A percentile compares a stretch with the other conserved stretches of the same genome.
These are phyloP conservation scores for Blastobotrys americana DNA, from an alignment of 805 yeast species.

Conservation along the genomic window DNA sequence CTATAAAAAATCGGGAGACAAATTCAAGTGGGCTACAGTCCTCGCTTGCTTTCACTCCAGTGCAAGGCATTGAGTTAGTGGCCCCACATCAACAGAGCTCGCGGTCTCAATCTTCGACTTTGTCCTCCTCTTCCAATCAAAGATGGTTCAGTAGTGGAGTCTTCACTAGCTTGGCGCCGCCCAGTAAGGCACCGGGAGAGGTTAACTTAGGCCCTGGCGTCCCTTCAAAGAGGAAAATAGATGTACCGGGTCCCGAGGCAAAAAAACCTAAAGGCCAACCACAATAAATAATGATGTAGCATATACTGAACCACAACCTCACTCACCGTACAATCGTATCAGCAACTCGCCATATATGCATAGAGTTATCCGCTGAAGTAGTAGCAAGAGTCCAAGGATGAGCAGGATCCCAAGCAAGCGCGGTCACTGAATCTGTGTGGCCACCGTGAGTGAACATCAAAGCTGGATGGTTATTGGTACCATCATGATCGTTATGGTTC, in stretches of 20 bases:
- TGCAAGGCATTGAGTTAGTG: constrained; percentile 23
- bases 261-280: not conserved
- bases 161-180: constrained; percentile 12
- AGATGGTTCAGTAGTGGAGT: constrained; percentile 24
- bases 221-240: constrained; percentile 3
- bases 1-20: not conserved
- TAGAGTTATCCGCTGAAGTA: constrained; percentile 75
- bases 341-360: constrained; percentile 81
- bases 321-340: constrained; percentile 30
- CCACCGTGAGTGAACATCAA: constrained; percentile 66
- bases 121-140: constrained; percentile 14
- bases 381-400: constrained; percentile 65
- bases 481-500: not conserved
- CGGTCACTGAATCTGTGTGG: constrained; percentile 81
- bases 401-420: constrained; percentile 72
- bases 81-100: constrained; percentile 16
- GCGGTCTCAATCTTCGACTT: no score
- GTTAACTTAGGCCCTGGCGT: no score
- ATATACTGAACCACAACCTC: no score
- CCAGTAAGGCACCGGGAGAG: no score
- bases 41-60: constrained; percentile 21
- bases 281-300: no score
- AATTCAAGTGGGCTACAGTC: constrained; percentile 17
- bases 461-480: not conserved
- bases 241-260: constrained; percentile 3